Evolutionary conservation across 352 stramenopile genomes (phyloP), one percentile per base, ranked within the genome.

Genomic region (Thraustochytrium sp.): DNA sequence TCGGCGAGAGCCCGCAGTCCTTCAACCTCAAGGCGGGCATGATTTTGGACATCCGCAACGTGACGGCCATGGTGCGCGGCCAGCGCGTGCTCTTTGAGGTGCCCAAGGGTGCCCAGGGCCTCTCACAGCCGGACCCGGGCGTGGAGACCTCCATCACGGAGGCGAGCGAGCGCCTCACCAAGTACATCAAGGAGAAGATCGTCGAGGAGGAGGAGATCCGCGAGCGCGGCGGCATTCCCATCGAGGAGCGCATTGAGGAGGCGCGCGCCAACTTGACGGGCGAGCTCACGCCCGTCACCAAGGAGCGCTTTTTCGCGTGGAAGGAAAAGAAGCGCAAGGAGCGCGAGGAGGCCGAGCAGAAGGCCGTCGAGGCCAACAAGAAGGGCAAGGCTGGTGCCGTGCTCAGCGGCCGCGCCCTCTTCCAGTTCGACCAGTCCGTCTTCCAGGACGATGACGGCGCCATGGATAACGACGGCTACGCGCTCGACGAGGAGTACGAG

Each of bases 381-480:
- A 95, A 93, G 87, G 90, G 86, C 16, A 91, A 90, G 49, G 91
- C 85, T 31, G 84, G 76, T 49, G 75, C 77, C 74, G 38, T 68
- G 72, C 91, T 96, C 89, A 96, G 91, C 91, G 92, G 92, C 88
- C 90, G 92, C 88, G 92, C 92, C 40, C 85, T 96, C 85, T 96
- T 96, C 88, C 92, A 92, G 42, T 95, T 88, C 88, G 92, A 96
- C 83, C 91, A 93, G 38, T 93, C 90, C 40, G 88, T 96, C 86
- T 96, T 96, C 90, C 90, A 90, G 68, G 92, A 96, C 87, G 92
- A 96, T 56, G 92, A 92, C 36, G 92, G 93, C 85, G 92, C 92
- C 74, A 91, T 93, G 82, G 92, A 31, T 38, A 91, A 95, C 73
- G 86, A 87, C 85, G 93, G 51, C 89, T 93, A 65, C 89, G 90